Evolutionary conservation across 2,329 filamentous ascomycete species (phyloP), one percentile per base, ranked within the genome.

Genomic region (Fusarium denticulatum): DNA sequence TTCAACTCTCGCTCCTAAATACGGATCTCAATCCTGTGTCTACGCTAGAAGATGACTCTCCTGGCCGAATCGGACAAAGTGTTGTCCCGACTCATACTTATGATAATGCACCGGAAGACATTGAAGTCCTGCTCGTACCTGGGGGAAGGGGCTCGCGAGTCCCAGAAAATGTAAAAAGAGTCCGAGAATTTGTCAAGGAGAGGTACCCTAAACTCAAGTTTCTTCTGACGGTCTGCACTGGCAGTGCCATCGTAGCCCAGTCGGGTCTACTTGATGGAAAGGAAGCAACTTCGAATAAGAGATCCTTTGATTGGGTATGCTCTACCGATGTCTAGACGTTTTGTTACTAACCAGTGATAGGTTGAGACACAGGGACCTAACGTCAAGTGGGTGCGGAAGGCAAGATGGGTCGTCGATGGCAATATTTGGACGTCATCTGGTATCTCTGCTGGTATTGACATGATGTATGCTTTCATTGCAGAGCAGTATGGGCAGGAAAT

Each of bases 341-440:
- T 7, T 15, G 13, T 6, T 2, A 14, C 60, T 77, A n/a, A 70
- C 16, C 26, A 9, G 13, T 13, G 7, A 6, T 6, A 81, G 81
- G 80, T 86, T 5, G 82, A 80, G 13, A 76, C 80, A 1, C 77
- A 83, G 22, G 82, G 86, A 1, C 81, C 83, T 0, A 80, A 84
- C 1, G 86, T 89, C 2, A 79, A 85, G 0, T 92, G 90, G 90
- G 80, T 88, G 22, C 79, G 82, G 1, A 82, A 84, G 47, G 90
- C 90, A 14, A 83, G 90, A 50, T 92, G 90, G 90, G 87, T 90
- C 0, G 82, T 81, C 0, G 88, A 91, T 77, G 89, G 87, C 5
- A 89, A 91, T 61, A 82, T 91, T 5, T 92, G 90, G 89, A 90
- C 87, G 1, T 87, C 86, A 5, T 89, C 88, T 0, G 90, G 90